Base-by-base conservation (phyloP, 371 early-diverging fungal species). In the Smittium mucronatum region DNA sequence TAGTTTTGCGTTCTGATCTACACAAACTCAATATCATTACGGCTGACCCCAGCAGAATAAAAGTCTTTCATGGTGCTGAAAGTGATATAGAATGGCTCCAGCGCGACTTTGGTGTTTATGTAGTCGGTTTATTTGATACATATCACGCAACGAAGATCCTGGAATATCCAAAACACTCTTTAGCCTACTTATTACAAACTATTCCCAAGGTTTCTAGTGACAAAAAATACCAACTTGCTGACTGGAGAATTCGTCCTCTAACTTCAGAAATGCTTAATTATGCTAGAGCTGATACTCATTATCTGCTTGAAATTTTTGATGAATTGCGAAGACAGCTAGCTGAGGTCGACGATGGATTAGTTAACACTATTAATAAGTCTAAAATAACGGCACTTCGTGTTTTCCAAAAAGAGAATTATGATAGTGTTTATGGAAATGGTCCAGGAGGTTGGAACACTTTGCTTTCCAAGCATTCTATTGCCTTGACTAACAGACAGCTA, bases 11-110 rank as follows among this genome's bases (percentile, higher is more conserved):
- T 33, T 78, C 83, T 34, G 83, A 84, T 16, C 69, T 97, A 63
- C 87, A 88, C 74, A 71, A 76, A 35, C 77, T 98, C 47, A 97
- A 98, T 79, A 79, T 83, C 16, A 78, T 85, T 17, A 93, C 95
- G 67, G 87, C 96, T 0, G 85, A 98, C 72, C 97, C 98, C 16
- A 77, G 76, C 2, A 88, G 90, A 58, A 83, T 92, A 74, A 98
- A 98, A 78, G 93, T 93, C 73, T 81, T 98, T 35, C 99, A 98
- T 76, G 99, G 99, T 76, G 96, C 98, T 17, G 92, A 93, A 8
- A 84, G 80, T 76, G 99, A 98, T 86, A 87, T 97, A n/a, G 77
- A 86, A 63, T 98, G 99, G 99, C 84, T 98, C 61, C 99, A 98
- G 78, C 84, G 91, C 25, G 99, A 98, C 75, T 94, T 98, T 77